These are phyloP conservation scores for Zasmidium angulare DNA, from an alignment of 2,329 filamentous ascomycete species.

Conservation along the genomic window DNA sequence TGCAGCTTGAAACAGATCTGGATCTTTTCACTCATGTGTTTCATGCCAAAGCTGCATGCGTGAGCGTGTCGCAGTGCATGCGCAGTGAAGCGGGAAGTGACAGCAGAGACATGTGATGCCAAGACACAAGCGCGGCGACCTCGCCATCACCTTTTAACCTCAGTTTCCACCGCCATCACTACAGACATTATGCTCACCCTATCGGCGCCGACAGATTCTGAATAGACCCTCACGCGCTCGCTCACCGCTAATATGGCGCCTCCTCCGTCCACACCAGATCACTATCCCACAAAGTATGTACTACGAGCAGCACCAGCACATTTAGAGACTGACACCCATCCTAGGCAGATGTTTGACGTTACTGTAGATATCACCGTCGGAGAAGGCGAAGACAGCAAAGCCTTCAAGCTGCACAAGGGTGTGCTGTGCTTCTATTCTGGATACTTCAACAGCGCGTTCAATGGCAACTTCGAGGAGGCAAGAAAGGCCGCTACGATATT, in stretches of 20 bases:
- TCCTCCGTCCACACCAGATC: slow-evolving; percentile 7
- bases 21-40: no score
- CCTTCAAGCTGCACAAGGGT: slow-evolving; percentile 22
- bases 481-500: slow-evolving; percentile 8
- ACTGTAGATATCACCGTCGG: slow-evolving; percentile 36
- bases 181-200: no score
- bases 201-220: no score
- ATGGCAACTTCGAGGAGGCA: slow-evolving; percentile 12
- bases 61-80: no score
- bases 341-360: slow-evolving; percentile 47
- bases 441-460: slow-evolving; percentile 22
- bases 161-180: no score
- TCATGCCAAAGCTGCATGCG: no score
- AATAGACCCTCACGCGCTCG: no score
- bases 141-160: no score
- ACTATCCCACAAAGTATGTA: slow-evolving; percentile 6
- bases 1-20: no score
- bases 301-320: neutral
- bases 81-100: no score
- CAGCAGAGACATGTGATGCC: no score
- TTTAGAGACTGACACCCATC: neutral
- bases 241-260: slow-evolving; percentile 3
- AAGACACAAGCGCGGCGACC: no score
- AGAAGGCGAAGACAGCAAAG: neutral
- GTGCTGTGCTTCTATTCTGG: slow-evolving; percentile 24